Base-by-base conservation (phyloP, 192 early-diverging fungal genomes). In the Geosiphon pyriformis region DNA sequence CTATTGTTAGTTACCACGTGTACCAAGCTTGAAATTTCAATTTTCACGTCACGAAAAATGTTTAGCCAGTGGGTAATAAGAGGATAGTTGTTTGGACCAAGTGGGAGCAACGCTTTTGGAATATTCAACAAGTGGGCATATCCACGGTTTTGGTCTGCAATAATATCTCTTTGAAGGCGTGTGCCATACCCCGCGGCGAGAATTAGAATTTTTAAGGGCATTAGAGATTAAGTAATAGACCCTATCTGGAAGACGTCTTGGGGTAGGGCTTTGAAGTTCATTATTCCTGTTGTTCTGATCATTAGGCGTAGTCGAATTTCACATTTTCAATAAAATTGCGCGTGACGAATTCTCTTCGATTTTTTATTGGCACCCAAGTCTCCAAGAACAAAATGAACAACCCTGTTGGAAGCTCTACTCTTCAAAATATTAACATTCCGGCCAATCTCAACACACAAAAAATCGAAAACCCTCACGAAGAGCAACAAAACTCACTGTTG, bases 131-230 rank as follows among this genome's bases (percentile, higher is more conserved):
- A 58, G 58, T 76, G 73, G 25, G 34, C 42, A 47, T 79, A 75
- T 8, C 46, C 26, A 10, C 50, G 47, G 30, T 57, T 69, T 4
- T 49, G 31, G 53, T 74, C 69, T 20, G 34, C 61, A 15, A 48
- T 30, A n/a, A 87, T 72, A 67, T 85, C 83, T 47, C 66, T 55
- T 64, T 87, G 78, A 15, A 87, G 72, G 8, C 85, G 71, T 8
- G 85, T 80, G 31, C 85, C 85, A 72, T 82, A 85, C 6, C 85
- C 84, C 6, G 82, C 85, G 26, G 75, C 78, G 17, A 87, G 74
- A 55, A 84, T 75, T 10, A 85, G 60, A 4, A 80, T 74, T 74
- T 58, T 58, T 3, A 58, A 15, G 2, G 56, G 25, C 56, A 58
- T 58, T 27, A n/a, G n/a, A n/a, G n/a, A n/a, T n/a, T n/a, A n/a